Evolutionary conservation across 106 monocot genomes (phyloP).

Genomic region (Phalaenopsis equestris): DNA sequence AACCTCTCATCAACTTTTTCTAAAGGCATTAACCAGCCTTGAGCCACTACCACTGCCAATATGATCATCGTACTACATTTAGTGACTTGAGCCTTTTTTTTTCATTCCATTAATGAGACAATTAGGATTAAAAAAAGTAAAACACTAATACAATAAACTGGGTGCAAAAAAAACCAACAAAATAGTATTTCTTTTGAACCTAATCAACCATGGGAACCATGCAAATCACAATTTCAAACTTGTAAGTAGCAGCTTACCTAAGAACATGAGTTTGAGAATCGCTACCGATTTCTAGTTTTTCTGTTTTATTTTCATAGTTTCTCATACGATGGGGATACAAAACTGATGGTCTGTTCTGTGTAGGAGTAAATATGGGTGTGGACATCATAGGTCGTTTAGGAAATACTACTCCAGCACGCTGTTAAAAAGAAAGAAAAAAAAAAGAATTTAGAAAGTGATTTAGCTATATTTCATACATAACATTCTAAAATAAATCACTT

Average conservation of each 20-base stretch:
- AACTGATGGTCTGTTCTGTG: constrained; percentile 57
- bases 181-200: not conserved
- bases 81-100: not conserved
- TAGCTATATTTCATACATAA: not conserved
- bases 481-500: not conserved
- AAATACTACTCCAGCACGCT: constrained; percentile 55
- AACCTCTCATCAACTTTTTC: not conserved
- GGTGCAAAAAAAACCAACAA: not conserved
- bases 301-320: constrained; percentile 39
- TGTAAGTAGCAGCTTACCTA: constrained; percentile 36
- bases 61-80: not conserved
- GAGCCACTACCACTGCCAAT: not conserved
- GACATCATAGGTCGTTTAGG: constrained; percentile 56
- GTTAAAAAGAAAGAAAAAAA: not conserved
- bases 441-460: not conserved
- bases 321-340: constrained; percentile 47
- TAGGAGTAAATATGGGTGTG: constrained; percentile 67
- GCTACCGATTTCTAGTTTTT: constrained; percentile 38
- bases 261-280: constrained; percentile 46
- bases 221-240: not conserved
- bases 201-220: not conserved
- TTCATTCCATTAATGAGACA: not conserved
- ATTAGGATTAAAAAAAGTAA: not conserved
- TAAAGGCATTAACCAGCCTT: not conserved
- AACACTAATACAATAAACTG: not conserved